Evolutionary conservation across 176 grass and related monocot species (phyloP).

Genomic region (Musa troglodytarum): DNA sequence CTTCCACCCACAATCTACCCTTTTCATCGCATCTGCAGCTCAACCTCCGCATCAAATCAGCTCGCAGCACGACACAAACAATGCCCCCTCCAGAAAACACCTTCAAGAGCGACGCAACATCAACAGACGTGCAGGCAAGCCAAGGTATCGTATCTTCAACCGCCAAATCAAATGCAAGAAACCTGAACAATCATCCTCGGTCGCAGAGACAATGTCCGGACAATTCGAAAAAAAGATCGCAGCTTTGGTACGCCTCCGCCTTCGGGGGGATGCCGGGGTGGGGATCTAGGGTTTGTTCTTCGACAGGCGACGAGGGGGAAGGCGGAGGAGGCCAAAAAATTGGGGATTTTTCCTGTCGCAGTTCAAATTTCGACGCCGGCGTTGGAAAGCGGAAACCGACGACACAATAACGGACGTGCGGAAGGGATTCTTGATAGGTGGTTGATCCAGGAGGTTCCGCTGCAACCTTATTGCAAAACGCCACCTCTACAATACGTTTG

Average conservation of each 20-base stretch:
- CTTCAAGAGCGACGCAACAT: not conserved
- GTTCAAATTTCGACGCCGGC: constrained; percentile 2
- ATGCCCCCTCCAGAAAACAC: not conserved
- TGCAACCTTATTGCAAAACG: not conserved
- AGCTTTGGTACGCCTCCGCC: not conserved
- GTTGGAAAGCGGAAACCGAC: not conserved
- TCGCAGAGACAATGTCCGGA: not conserved
- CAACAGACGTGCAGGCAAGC: not conserved
- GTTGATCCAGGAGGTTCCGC: not conserved
- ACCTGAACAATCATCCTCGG: not conserved
- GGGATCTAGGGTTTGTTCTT: not conserved
- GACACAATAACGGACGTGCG: not conserved
- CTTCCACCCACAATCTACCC: not conserved
- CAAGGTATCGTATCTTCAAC: too few species aligned
- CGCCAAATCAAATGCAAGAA: not conserved
- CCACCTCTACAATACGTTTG: not conserved
- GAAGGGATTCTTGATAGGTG: not conserved
- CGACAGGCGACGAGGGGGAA: not conserved
- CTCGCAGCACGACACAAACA: not conserved
- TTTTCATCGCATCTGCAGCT: not conserved
- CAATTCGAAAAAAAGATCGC: not conserved
- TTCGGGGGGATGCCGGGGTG: not conserved
- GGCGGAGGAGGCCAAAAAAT: not conserved
- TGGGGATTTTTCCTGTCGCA: not conserved
- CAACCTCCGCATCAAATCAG: not conserved